Evolutionary conservation across 2,329 filamentous ascomycete genomes (phyloP).

Genomic region (Beauveria pseudobassiana): DNA sequence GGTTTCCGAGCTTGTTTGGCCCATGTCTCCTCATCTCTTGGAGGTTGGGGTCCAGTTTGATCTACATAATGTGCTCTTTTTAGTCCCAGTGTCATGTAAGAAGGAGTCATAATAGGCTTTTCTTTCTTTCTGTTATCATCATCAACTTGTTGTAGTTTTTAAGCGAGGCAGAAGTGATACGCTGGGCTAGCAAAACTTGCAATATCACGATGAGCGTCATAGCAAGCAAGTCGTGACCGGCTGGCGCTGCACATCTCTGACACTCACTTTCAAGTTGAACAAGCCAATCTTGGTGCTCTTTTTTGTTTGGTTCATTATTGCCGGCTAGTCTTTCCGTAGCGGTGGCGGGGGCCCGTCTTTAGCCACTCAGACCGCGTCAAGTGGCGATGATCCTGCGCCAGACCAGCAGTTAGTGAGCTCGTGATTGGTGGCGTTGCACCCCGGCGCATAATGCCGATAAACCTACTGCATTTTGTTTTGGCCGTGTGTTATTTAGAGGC

Average conservation of each 20-base stretch:
- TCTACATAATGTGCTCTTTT: constrained; percentile 5
- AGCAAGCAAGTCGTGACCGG: neutral
- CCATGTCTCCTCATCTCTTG: neutral
- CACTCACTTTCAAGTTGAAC: neutral
- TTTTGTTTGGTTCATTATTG: neutral
- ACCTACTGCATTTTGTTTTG: neutral
- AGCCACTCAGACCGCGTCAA: constrained; percentile 7
- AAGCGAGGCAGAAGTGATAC: neutral
- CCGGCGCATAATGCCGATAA: neutral
- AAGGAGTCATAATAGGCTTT: neutral
- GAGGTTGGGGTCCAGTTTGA: neutral
- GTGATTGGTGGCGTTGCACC: neutral
- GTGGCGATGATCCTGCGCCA: constrained; percentile 8
- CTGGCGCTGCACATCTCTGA: neutral
- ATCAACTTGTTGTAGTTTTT: no score
- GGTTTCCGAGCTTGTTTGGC: neutral
- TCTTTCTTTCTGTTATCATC: neutral
- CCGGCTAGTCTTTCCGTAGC: neutral
- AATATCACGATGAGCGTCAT: neutral
- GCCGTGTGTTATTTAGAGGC: neutral
- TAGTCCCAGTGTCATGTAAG: neutral
- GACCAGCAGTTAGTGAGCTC: neutral
- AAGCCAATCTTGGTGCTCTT: no score
- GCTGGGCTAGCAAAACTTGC: no score
- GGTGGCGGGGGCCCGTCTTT: neutral